A percentile compares a stretch with the other conserved stretches of the same genome.
Evolutionary conservation across 2,329 filamentous ascomycete species (phyloP).

Genomic region (Xylaria sp.): DNA sequence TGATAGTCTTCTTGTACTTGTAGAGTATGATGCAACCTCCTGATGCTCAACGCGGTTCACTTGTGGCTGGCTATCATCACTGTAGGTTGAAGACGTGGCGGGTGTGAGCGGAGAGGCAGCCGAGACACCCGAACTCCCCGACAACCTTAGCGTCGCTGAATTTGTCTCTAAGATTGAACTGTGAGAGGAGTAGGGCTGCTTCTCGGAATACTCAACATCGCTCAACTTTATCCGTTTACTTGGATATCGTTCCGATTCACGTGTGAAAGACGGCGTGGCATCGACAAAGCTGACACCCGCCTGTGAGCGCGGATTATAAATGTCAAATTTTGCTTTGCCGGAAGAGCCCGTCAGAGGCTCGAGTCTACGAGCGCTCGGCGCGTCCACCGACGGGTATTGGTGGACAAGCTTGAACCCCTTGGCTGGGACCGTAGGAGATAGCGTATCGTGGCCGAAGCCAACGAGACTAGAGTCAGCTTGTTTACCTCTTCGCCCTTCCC

Average conservation of each 20-base stretch:
- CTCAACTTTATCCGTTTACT: constrained; percentile 46
- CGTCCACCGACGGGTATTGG: constrained; percentile 47
- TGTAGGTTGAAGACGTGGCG: constrained; percentile 53
- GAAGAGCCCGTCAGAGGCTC: constrained; percentile 45
- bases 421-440: constrained; percentile 45
- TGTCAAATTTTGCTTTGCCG: constrained; percentile 38
- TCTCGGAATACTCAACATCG: constrained; percentile 42
- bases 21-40: constrained; percentile 40
- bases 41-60: constrained; percentile 36
- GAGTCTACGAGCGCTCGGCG: constrained; percentile 45
- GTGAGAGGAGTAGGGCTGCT: constrained; percentile 46
- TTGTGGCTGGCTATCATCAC: constrained; percentile 51
- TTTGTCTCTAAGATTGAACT: constrained; percentile 47
- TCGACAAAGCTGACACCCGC: constrained; percentile 38
- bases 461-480: constrained; percentile 55
- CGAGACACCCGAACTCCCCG: constrained; percentile 43
- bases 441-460: constrained; percentile 44
- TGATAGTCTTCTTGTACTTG: constrained; percentile 61
- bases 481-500: constrained; percentile 77
- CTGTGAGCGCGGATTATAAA: constrained; percentile 32
- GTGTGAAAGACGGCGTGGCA: constrained; percentile 34
- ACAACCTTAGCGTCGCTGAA: constrained; percentile 42
- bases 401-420: constrained; percentile 52
- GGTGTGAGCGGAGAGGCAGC: constrained; percentile 54
- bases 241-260: constrained; percentile 41